A percentile compares a stretch with the other conserved stretches of the same genome.
Conservation (phyloP, 192 early-diverging fungal genomes). For the Backusella luteola region DNA sequence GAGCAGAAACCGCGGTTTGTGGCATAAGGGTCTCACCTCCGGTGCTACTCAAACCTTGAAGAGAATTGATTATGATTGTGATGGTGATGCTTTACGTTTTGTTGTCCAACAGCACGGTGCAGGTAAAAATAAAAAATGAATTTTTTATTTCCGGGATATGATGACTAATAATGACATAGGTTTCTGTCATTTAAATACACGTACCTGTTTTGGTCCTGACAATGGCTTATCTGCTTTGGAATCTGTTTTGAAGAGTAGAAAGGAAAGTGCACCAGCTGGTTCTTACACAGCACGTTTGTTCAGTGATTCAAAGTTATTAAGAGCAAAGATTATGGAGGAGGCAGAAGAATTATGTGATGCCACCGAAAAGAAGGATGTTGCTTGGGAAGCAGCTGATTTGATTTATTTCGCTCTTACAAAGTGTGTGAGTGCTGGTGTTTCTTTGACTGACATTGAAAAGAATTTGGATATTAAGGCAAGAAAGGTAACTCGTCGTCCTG, state of each 20-base stretch:
- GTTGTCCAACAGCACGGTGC: slow-evolving; percentile 82
- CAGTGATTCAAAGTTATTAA: slow-evolving; percentile 73
- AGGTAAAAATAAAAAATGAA: slow-evolving; percentile 41
- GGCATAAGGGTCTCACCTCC: slow-evolving; percentile 96
- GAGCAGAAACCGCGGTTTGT: slow-evolving; percentile 83
- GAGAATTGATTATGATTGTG: slow-evolving; percentile 85
- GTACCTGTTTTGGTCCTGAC: slow-evolving; percentile 87
- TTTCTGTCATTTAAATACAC: slow-evolving; percentile 92
- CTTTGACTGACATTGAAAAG: slow-evolving; percentile 81
- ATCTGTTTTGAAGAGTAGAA: slow-evolving; percentile 65
- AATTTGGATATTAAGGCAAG: slow-evolving; percentile 80
- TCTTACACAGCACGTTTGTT: slow-evolving; percentile 93
- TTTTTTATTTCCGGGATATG: background rate
- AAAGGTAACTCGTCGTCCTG: slow-evolving; percentile 84
- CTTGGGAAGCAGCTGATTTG: slow-evolving; percentile 94
- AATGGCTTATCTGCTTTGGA: slow-evolving; percentile 75
- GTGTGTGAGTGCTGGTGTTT: slow-evolving; percentile 79
- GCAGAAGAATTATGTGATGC: slow-evolving; percentile 91
- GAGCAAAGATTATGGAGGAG: slow-evolving; percentile 95
- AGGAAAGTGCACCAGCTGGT: slow-evolving; percentile 73
- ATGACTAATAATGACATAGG: slow-evolving; percentile 47
- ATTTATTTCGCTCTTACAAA: slow-evolving; percentile 94
- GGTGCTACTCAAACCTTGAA: slow-evolving; percentile 90
- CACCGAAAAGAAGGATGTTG: slow-evolving; percentile 69
- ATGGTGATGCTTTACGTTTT: slow-evolving; percentile 84